Base-by-base conservation (phyloP, 2,329 filamentous ascomycete genomes). In the Ophiostoma montium region DNA sequence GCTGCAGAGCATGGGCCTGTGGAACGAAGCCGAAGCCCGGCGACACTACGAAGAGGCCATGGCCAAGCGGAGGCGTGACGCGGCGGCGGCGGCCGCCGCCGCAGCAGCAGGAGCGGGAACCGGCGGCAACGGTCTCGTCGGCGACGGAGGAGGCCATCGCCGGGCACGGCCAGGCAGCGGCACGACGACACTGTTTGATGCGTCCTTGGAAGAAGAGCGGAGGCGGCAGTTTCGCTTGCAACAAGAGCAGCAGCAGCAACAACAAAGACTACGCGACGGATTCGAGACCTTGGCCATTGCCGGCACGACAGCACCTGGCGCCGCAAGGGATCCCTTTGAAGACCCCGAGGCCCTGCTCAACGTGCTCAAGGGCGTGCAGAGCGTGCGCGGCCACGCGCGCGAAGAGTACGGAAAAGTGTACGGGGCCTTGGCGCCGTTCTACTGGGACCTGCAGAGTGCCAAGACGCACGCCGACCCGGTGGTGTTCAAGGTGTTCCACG, bases 371-470 rank as follows among this genome's bases (percentile, higher is more conserved):
- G 74, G 74, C 30, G 82, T 81, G 27, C 79, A 74, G 58, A 96
- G 90, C 44, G 77, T 94, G 46, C 75, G 92, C 38, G 92, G 90
- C 5, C 78, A 81, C 57, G 92, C 92, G 41, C 77, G 89, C 53
- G 80, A 92, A 57, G 89, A 96, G 63, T 98, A 89, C 61, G 90
- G 84, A 15, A 94, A 84, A 62, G 73, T 96, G 13, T 94, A 96
- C 64, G 83, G 81, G n/a, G 84, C 86, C 4, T 66, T 98, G 56
- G 85, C 82, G 11, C 89, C 89, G 0, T 90, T 94, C 58, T 98
- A 96, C 65, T 78, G 79, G 55, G 87, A 98, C 62, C 75, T 96
- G 38, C 78, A 76, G 33, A 74, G 70, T 53, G 80, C 82, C 2
- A 78, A 72, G 66, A 86, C 70, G 54, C 86, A 84, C 67, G 78